A percentile compares a stretch with the other conserved stretches of the same genome.
phyloP scores from a whole-genome alignment of 108 stramenopile genomes.

The Pseudonitzschia multistriata region DNA sequence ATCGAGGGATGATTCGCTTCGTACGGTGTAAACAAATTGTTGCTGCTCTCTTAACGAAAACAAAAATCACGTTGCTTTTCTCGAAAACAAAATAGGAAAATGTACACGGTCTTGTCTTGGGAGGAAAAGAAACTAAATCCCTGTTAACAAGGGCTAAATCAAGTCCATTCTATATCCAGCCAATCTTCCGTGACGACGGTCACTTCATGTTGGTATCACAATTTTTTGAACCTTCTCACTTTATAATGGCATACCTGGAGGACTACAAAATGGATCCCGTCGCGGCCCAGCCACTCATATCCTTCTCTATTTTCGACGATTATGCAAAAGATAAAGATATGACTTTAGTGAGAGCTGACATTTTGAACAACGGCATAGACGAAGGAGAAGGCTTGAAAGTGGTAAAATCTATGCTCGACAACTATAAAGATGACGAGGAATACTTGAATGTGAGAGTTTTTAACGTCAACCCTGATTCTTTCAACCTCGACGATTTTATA shows the following conservation, averaged over 20 bases:
- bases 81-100: constrained; percentile 21
- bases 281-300: constrained; percentile 71
- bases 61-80: not conserved
- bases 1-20: not conserved
- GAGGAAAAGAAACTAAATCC: constrained; percentile 8
- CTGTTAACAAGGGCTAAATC: constrained; percentile 12
- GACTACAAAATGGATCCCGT: constrained; percentile 86
- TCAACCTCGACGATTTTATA: constrained; percentile 76
- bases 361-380: constrained; percentile 70
- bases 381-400: constrained; percentile 69
- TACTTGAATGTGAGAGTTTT: constrained; percentile 63
- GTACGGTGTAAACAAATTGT: not conserved
- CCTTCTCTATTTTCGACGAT: constrained; percentile 79
- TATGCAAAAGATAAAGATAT: constrained; percentile 58
- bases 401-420: constrained; percentile 50
- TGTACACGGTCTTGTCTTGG: constrained; percentile 20
- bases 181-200: constrained; percentile 80
- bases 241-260: constrained; percentile 77
- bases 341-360: constrained; percentile 67
- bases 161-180: constrained; percentile 83
- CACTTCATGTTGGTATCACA: constrained; percentile 82
- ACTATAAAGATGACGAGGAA: constrained; percentile 56
- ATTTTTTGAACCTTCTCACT: constrained; percentile 72
- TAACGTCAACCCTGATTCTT: constrained; percentile 65
- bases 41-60: not conserved